Evolutionary conservation across 2,329 filamentous ascomycete genomes (phyloP).

Genomic region (Botrytis paeoniae): DNA sequence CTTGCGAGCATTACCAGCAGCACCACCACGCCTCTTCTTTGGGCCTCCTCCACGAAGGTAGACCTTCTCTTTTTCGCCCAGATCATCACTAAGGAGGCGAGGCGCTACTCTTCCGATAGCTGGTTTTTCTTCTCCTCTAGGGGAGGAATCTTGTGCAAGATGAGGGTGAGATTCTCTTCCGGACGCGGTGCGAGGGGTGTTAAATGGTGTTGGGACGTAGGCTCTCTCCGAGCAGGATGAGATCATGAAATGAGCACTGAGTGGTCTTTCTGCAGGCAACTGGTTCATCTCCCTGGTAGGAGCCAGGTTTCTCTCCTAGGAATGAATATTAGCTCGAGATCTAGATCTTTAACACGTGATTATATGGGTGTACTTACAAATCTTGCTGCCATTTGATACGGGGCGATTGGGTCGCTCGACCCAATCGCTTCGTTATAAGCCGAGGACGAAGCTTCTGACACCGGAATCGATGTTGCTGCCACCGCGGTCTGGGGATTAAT

Average conservation of each 20-base stretch:
- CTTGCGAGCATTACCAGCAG: slow-evolving; percentile 1
- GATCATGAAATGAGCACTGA: slow-evolving; percentile 6
- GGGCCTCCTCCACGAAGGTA: slow-evolving; percentile 9
- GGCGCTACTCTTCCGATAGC: not conserved
- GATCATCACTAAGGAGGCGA: not conserved
- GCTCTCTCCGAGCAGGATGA: slow-evolving; percentile 10
- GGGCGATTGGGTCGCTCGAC: not conserved
- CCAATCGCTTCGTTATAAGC: slow-evolving; percentile 3
- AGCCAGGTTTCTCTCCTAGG: not conserved
- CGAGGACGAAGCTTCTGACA: not conserved
- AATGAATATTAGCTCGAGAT: not conserved
- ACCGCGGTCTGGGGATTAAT: not conserved
- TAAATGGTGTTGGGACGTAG: slow-evolving; percentile 14
- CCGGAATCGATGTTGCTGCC: not conserved
- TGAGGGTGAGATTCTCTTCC: not conserved
- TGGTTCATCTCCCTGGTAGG: not conserved
- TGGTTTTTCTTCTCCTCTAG: not conserved
- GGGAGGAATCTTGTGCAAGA: not conserved
- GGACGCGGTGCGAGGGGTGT: not conserved
- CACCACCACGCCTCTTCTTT: slow-evolving; percentile 11
- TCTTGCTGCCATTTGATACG: not conserved
- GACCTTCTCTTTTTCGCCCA: not conserved
- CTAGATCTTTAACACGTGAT: not conserved
- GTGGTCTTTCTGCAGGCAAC: not conserved
- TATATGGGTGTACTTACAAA: not conserved